Conservation (phyloP, 495 filamentous ascomycete species). For the Aspergillus funiculosus region DNA sequence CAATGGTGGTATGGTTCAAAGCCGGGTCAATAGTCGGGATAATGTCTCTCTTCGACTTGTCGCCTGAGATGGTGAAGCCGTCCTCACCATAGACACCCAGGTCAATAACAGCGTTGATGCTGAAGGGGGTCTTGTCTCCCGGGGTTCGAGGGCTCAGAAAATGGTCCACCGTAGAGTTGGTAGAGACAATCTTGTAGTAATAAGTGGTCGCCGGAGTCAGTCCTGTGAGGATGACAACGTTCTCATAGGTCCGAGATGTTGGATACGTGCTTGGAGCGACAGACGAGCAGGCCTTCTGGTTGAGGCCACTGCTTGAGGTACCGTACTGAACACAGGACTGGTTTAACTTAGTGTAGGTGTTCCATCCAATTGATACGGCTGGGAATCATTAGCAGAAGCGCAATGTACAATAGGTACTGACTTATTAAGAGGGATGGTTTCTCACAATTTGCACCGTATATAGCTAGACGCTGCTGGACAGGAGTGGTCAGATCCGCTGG, state of each 20-base stretch:
- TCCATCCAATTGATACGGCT: conserved; percentile 55
- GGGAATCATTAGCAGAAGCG: not conserved
- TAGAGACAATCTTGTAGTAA: conserved; percentile 52
- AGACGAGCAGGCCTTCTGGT: conserved; percentile 27
- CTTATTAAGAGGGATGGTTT: not conserved
- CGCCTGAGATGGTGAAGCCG: conserved; percentile 48
- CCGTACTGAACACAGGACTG: conserved; percentile 45
- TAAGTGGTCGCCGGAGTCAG: conserved; percentile 45
- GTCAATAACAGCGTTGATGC: conserved; percentile 47
- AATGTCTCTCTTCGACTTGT: conserved; percentile 46
- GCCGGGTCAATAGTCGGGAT: conserved; percentile 49
- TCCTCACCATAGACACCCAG: conserved; percentile 52
- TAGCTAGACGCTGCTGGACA: conserved; percentile 51
- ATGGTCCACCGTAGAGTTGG: conserved; percentile 49
- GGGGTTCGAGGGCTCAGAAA: conserved; percentile 51
- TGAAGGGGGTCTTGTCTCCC: conserved; percentile 44
- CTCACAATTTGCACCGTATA: conserved; percentile 51
- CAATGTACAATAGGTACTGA: too few relatives aligned
- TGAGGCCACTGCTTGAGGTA: conserved; percentile 25
- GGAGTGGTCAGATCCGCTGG: conserved; percentile 52
- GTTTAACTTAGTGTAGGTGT: conserved; percentile 39
- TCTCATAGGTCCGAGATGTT: conserved; percentile 48
- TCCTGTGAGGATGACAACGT: conserved; percentile 38
- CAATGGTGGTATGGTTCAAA: conserved; percentile 59
- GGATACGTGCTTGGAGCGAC: conserved; percentile 39